phyloP scores from a whole-genome alignment of 2,329 filamentous ascomycete species.

The Sarocladium kiliense region DNA sequence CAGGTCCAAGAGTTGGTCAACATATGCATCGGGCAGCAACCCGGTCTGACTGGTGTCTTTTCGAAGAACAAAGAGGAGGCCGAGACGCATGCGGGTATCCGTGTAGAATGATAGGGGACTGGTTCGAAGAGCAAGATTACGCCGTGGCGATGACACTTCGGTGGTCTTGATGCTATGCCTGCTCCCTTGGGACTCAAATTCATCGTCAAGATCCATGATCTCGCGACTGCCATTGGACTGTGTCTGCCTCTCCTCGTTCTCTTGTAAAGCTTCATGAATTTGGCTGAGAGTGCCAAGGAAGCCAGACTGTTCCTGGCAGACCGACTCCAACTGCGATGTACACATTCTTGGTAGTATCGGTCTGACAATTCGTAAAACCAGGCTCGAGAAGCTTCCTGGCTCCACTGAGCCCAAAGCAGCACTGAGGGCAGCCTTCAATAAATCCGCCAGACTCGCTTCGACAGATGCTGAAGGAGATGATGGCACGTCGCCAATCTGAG shows the following conservation, averaged over 20 bases:
- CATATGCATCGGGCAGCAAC: conserved; percentile 43
- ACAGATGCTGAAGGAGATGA: conserved; percentile 44
- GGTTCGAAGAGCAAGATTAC: conserved; percentile 34
- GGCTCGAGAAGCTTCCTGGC: conserved; percentile 38
- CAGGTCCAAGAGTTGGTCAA: conserved; percentile 44
- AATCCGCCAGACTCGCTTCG: conserved; percentile 34
- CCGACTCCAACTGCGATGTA: conserved; percentile 27
- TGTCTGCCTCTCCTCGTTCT: conserved; percentile 24
- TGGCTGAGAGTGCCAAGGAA: conserved; percentile 39
- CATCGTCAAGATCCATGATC: conserved; percentile 63
- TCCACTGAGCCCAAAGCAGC: conserved; percentile 39
- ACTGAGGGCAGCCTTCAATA: conserved; percentile 35
- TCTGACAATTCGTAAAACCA: conserved; percentile 39
- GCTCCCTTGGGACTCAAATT: conserved; percentile 57
- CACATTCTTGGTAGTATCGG: conserved; percentile 41
- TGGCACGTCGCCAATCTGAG: conserved; percentile 41
- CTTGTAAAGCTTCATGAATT: conserved; percentile 28
- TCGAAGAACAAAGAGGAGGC: conserved; percentile 37
- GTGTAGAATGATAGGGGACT: conserved; percentile 42
- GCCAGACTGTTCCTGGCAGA: conserved; percentile 32
- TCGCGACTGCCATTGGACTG: conserved; percentile 36
- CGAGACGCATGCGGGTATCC: conserved; percentile 41
- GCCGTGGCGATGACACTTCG: conserved; percentile 38
- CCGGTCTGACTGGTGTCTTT: conserved; percentile 40
- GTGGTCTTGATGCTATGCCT: conserved; percentile 33